Percentiles rank a stretch among this genome's conserved stretches.
Conservation (phyloP, 1,139 yeast genomes). For the Suhomyces wounanorum region DNA sequence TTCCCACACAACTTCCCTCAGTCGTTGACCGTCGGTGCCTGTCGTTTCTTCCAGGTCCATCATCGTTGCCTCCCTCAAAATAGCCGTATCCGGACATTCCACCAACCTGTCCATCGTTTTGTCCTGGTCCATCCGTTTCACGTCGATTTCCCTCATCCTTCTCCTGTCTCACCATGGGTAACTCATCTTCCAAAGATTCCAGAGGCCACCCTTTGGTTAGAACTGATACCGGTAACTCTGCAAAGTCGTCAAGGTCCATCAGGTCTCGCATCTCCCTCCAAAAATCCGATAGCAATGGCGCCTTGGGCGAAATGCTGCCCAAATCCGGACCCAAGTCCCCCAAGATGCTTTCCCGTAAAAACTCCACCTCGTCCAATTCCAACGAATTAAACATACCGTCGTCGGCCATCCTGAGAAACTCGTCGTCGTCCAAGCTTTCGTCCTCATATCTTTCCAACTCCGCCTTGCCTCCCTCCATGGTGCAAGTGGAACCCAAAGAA, state of each 20-base stretch:
- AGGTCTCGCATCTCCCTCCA: slow-evolving; percentile 44
- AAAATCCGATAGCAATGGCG: slow-evolving; percentile 34
- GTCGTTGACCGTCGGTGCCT: too few relatives aligned
- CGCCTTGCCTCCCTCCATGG: slow-evolving; percentile 67
- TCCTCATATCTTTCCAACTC: slow-evolving; percentile 14
- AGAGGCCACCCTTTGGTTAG: slow-evolving; percentile 50
- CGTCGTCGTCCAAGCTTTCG: slow-evolving; percentile 14
- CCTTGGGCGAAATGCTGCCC: slow-evolving; percentile 16
- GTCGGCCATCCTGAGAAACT: slow-evolving; percentile 16
- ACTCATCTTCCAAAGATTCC: slow-evolving; percentile 39
- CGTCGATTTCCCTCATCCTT: not conserved
- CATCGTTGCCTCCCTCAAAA: not conserved
- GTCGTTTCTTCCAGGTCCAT: not conserved
- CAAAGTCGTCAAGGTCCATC: slow-evolving; percentile 51
- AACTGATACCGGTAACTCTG: slow-evolving; percentile 55
- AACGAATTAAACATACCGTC: slow-evolving; percentile 12
- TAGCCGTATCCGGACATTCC: not conserved
- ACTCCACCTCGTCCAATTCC: slow-evolving; percentile 24
- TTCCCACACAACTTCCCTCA: not conserved
- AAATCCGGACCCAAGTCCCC: slow-evolving; percentile 35
- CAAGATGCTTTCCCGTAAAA: slow-evolving; percentile 40
- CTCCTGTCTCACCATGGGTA: slow-evolving; percentile 38
- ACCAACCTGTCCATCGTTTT: not conserved
- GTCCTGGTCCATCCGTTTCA: not conserved
- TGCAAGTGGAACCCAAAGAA: slow-evolving; percentile 63